Conservation (phyloP, 129 eudicot species). For the Saposhnikovia divaricata region DNA sequence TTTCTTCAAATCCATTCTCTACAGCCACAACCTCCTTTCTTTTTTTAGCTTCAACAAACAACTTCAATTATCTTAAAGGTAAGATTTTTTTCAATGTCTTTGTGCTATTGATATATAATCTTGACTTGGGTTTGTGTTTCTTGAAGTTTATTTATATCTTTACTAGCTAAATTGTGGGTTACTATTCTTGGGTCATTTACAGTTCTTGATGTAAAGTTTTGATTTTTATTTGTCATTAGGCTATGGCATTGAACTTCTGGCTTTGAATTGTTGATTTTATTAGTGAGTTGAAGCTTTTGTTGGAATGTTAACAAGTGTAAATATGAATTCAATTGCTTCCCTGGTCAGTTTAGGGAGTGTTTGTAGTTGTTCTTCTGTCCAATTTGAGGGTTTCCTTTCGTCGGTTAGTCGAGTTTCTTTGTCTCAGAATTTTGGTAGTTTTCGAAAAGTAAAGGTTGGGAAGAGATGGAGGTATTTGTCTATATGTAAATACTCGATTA, state of each 20-base stretch:
- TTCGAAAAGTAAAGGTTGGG: constrained; percentile 44
- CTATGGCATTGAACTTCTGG: constrained; percentile 21
- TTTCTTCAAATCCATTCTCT: background rate
- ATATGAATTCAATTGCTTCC: constrained; percentile 82
- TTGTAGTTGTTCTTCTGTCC: constrained; percentile 52
- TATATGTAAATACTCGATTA: constrained; percentile 69
- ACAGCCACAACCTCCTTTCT: background rate
- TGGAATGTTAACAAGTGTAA: constrained; percentile 27
- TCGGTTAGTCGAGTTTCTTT: constrained; percentile 46
- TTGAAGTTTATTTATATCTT: background rate
- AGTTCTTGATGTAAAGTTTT: background rate
- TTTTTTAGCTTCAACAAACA: background rate
- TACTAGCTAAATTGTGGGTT: background rate
- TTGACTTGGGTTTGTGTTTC: background rate
- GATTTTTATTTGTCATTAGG: constrained; percentile 10
- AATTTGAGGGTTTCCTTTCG: constrained; percentile 51
- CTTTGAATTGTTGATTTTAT: constrained; percentile 22
- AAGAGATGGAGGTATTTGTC: constrained; percentile 69
- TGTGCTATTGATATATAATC: background rate
- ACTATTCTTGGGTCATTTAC: background rate
- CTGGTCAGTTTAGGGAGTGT: constrained; percentile 76
- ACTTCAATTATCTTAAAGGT: background rate
- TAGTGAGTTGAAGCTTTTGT: constrained; percentile 23
- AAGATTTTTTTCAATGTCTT: background rate
- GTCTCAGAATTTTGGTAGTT: constrained; percentile 44